Conservation (phyloP, 83 land plant species). For the Thuja plicata region DNA sequence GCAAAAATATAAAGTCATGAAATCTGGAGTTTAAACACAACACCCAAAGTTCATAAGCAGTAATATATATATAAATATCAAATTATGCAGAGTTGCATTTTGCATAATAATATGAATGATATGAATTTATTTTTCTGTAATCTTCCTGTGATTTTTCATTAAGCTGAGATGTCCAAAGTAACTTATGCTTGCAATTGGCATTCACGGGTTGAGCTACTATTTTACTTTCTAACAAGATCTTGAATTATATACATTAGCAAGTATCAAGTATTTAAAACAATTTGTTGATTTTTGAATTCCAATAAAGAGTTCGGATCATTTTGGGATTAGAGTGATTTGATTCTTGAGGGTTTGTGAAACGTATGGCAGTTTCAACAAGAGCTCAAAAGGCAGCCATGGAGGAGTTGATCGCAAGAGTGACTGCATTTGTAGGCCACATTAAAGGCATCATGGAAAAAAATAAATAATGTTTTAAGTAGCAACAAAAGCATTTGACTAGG, state of each 20-base stretch:
- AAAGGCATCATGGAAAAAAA: no score
- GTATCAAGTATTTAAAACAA: not conserved
- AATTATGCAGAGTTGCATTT: not conserved
- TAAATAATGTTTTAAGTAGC: no score
- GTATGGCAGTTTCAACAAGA: no score
- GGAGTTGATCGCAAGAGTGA: no score
- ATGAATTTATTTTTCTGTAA: not conserved
- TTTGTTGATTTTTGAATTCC: no score
- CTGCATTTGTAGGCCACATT: no score
- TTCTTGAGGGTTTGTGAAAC: no score
- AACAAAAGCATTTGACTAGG: no score
- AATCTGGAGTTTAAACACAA: not conserved
- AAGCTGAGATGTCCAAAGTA: not conserved
- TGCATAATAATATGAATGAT: not conserved
- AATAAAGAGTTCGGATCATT: no score
- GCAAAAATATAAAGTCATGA: not conserved
- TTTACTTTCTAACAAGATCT: not conserved
- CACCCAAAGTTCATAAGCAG: not conserved
- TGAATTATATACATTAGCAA: no score
- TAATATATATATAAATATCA: not conserved
- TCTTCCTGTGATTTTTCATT: not conserved
- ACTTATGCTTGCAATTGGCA: not conserved
- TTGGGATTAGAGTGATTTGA: no score
- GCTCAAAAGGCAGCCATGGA: no score
- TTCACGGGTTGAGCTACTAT: not conserved